Evolutionary conservation across 768 basidiomycete species (phyloP), one percentile per base, ranked within the genome.

Genomic region (Mrakia blollopis): DNA sequence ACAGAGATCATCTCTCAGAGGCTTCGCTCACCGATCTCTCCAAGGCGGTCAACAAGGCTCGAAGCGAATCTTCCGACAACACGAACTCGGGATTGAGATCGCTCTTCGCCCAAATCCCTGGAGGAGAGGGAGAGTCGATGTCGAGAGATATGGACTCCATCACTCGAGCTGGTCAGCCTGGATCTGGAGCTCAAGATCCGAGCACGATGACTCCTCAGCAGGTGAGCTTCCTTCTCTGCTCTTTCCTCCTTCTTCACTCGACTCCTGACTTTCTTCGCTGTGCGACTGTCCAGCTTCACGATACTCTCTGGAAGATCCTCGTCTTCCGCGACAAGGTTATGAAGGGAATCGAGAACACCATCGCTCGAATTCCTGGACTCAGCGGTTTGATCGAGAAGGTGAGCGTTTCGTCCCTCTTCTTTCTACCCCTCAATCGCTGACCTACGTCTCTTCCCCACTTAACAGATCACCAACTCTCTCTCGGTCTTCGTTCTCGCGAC

Each of bases 11-110:
- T 81, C 72, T 85, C 68, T 85, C 83, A 30, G 82, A 91, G 85
- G 92, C 94, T 3, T 94, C 93, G 50, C 92, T 98, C 2, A 87
- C 90, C 0, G 93, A 98, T 81, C 86, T 98, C 60, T 92, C 91
- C 85, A 89, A 89, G 78, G 88, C 91, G 78, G 86, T 96, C 79
- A 87, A 88, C 76, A 87, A 87, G 62, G 92, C 92, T 2, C 88
- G 89, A n/a, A 86, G 88, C 35, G 86, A 85, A 80, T 86, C 87
- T 18, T 86, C 88, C 0, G 82, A 83, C 0, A 87, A 88, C 75
- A 82, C 85, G 23, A 70, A 78, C 61, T 7, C 39, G 5, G 77
- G 77, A 14, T 86, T 93, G 13, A 88, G 90, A 30, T 86, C 87
- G 70, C 82, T 93, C 39, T 83, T 93, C 41, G 86, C 87, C 80